Evolutionary conservation across 1,139 yeast genomes (phyloP), one percentile per base, ranked within the genome.

Genomic region (Kodamaea ohmeri): DNA sequence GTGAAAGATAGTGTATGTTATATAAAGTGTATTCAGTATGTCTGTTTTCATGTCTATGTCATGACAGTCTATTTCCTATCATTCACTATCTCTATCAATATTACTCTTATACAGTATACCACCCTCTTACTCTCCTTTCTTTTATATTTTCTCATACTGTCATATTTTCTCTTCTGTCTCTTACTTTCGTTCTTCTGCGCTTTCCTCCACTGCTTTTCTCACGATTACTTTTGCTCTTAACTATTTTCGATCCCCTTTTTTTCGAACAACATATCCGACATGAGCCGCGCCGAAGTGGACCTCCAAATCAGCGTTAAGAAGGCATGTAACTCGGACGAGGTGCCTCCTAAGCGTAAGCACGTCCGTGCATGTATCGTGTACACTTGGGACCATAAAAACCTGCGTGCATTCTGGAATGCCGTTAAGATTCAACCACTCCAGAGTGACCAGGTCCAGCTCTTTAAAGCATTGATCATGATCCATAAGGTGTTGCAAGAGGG

Each of bases 401-500:
- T 95, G 4, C 72, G 80, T 45, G 87, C 89, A 4, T 88, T 90
- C 55, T 88, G 96, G 95, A 82, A 85, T 51, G 83, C 84, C 1
- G 71, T 92, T 48, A 88, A 86, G 58, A 66, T 84, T 36, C 81
- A 83, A 50, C 96, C 97, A 2, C 67, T 89, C 45, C 89, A 83
- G 48, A 76, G 78, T 40, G 92, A 85, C 51, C 95, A 88, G 50
- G 74, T 89, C 18, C 95, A 84, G 60, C 64, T 86, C 46, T 90
- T 89, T 66, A 92, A 92, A 57, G 83, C 95, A n/a, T 67, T 92
- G 55, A 86, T 90, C 41, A 76, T 87, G 52, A 76, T 89, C 38
- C 97, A 92, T 56, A 90, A 90, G 58, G 95, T 92, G n/a, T 66
- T 90, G 16, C 97, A 92, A 60, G 98, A 92, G 59, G 98, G 98